These are phyloP conservation scores for Sphaerobolus stellatus DNA, from an alignment of 1,284 basidiomycete species.

Conservation along the genomic window DNA sequence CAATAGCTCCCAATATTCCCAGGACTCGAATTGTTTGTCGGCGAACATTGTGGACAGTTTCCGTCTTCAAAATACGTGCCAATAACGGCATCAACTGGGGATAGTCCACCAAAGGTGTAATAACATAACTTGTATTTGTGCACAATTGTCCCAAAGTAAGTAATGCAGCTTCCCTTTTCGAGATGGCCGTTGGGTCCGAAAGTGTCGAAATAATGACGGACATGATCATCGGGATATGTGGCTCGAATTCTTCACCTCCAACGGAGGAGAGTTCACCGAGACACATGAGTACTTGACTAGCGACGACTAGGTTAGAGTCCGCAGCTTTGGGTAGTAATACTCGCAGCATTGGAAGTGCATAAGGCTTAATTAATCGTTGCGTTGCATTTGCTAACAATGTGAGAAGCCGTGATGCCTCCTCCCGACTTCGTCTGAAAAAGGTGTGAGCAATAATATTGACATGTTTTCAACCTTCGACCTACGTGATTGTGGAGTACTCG, in stretches of 20 bases:
- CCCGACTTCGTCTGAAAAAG: slow-evolving; percentile 68
- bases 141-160: slow-evolving; percentile 94
- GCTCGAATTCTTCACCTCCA: slow-evolving; percentile 88
- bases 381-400: slow-evolving; percentile 89
- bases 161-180: slow-evolving; percentile 91
- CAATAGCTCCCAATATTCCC: slow-evolving; percentile 95
- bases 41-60: slow-evolving; percentile 73
- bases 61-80: slow-evolving; percentile 84
- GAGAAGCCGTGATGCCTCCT: slow-evolving; percentile 88
- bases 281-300: slow-evolving; percentile 91
- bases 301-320: slow-evolving; percentile 84
- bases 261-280: slow-evolving; percentile 93
- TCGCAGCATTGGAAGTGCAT: slow-evolving; percentile 93
- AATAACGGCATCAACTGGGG: slow-evolving; percentile 88
- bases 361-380: slow-evolving; percentile 93
- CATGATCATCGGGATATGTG: slow-evolving; percentile 86
- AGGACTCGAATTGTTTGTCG: slow-evolving; percentile 92
- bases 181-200: slow-evolving; percentile 76
- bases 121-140: slow-evolving; percentile 94
- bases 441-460: no score
- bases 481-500: slow-evolving; percentile 92
- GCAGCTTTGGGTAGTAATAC: slow-evolving; percentile 89
- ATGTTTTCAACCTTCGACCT: no score
- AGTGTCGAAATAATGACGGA: slow-evolving; percentile 86
- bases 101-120: slow-evolving; percentile 87